A percentile compares a stretch with the other conserved stretches of the same genome.
Evolutionary conservation across 2,329 filamentous ascomycete genomes (phyloP).

Genomic region (Aaosphaeria arxii): DNA sequence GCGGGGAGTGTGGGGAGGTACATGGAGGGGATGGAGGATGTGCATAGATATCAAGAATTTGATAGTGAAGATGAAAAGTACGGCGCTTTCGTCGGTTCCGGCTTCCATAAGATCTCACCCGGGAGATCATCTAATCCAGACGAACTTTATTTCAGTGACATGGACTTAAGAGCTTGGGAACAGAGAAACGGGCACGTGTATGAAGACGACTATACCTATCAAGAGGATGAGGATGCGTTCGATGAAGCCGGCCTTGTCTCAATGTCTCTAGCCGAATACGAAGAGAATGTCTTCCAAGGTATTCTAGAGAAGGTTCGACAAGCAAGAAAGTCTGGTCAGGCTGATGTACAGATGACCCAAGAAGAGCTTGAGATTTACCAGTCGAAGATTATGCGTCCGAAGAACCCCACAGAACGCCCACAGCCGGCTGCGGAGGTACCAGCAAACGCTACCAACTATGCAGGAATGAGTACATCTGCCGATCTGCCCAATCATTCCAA

Average conservation of each 20-base stretch:
- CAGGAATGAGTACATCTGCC: neutral
- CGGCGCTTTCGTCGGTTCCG: conserved; percentile 35
- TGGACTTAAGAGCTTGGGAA: conserved; percentile 43
- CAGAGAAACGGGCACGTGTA: conserved; percentile 42
- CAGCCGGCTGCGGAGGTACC: conserved; percentile 13
- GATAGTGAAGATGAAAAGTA: conserved; percentile 50
- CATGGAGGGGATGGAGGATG: conserved; percentile 45
- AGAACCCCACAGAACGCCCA: conserved; percentile 25
- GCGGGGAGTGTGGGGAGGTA: conserved; percentile 50
- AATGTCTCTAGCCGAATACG: conserved; percentile 48
- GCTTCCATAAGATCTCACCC: no score
- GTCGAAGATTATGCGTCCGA: conserved; percentile 57
- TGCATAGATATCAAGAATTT: conserved; percentile 65
- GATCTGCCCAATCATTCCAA: neutral
- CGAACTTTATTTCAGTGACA: conserved; percentile 49
- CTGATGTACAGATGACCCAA: conserved; percentile 75
- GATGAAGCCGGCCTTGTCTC: conserved; percentile 43
- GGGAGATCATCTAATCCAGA: conserved; percentile 9
- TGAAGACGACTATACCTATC: conserved; percentile 51
- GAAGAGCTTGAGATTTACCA: conserved; percentile 80
- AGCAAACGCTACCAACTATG: conserved; percentile 12
- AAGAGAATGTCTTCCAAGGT: conserved; percentile 73
- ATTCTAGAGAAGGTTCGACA: conserved; percentile 77
- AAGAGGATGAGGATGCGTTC: conserved; percentile 51
- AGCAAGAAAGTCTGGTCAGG: conserved; percentile 71